Evolutionary conservation across 306 rosid species (phyloP).

Genomic region (Acmispon strigosus): DNA sequence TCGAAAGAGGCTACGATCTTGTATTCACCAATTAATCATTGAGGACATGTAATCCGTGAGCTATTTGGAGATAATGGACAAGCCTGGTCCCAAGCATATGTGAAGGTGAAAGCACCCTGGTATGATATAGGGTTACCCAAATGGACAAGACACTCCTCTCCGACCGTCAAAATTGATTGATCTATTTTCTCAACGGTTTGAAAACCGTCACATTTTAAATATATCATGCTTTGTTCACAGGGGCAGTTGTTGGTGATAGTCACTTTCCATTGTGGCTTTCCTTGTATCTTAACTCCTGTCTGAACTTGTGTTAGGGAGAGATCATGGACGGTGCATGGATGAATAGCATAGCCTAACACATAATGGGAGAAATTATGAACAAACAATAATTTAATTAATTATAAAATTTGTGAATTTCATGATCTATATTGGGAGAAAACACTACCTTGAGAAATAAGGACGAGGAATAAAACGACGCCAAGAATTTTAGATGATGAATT

Average conservation of each 20-base stretch:
- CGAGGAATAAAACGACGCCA: neutral
- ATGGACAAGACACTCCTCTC: slow-evolving; percentile 15
- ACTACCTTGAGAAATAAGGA: slow-evolving; percentile 19
- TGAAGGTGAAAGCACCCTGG: neutral
- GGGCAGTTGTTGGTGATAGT: slow-evolving; percentile 17
- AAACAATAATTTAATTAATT: neutral
- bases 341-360: slow-evolving; percentile 12
- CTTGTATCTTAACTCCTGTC: slow-evolving; percentile 20
- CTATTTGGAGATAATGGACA: slow-evolving; percentile 7
- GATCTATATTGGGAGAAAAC: neutral
- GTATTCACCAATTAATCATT: too few relatives aligned
- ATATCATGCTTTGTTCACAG: slow-evolving; percentile 26
- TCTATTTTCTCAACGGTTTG: slow-evolving; percentile 14
- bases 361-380: neutral
- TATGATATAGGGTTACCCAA: slow-evolving; percentile 22
- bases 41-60: slow-evolving; percentile 24
- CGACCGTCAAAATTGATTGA: slow-evolving; percentile 13
- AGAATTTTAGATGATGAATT: neutral
- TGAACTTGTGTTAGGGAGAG: slow-evolving; percentile 2
- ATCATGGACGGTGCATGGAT: neutral
- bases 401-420: neutral
- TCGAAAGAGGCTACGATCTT: too few relatives aligned
- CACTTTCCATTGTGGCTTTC: slow-evolving; percentile 34
- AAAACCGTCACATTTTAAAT: slow-evolving; percentile 27
- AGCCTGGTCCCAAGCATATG: neutral